Base-by-base conservation (phyloP, 2,329 filamentous ascomycete species). In the Hymenotorrendiella dingleyae region DNA sequence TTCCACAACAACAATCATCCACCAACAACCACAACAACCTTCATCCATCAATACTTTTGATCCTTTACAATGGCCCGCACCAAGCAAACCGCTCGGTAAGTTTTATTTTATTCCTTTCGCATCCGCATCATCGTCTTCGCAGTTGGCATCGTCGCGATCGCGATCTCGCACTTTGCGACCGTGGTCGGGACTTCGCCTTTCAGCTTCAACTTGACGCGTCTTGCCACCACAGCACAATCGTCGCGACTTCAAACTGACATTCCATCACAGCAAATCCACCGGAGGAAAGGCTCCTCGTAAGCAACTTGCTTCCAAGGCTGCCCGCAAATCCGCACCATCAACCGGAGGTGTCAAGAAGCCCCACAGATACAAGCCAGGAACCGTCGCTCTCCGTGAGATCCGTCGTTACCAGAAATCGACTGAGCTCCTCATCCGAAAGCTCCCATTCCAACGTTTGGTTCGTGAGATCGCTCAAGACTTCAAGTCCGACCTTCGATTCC, bases 271-370 rank as follows among this genome's bases (percentile, higher is more conserved):
- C 69, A 84, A 85, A 78, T 84, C 81, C 68, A 85, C 81, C 62
- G 81, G 81, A 80, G 81, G 81, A 76, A 84, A 85, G 76, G 81
- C 81, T 59, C 80, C 80, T 52, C 79, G 81, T 72, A 98, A 98
- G 87, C 90, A 96, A 82, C 89, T 97, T 65, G 91, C 91, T 62
- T 95, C 90, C 78, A 86, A 86, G 80, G 93, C 91, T 58, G 91
- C 93, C 64, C 90, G 93, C 76, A 98, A 98, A 84, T 89, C 84
- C 62, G 91, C 93, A 50, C 93, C 93, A 60, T 95, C 89, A 53
- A 97, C 93, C 68, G 93, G 91, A 63, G 86, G 86, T 82, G 86
- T 91, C 80, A 93, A 93, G 86, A 93, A 93, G 85, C 86, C 86
- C 71, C 86, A 90, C 74, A 78, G 86, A 64, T 79, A 90, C 69